phyloP scores from a whole-genome alignment of 805 yeast species.

The Ascoidea asiatica region DNA sequence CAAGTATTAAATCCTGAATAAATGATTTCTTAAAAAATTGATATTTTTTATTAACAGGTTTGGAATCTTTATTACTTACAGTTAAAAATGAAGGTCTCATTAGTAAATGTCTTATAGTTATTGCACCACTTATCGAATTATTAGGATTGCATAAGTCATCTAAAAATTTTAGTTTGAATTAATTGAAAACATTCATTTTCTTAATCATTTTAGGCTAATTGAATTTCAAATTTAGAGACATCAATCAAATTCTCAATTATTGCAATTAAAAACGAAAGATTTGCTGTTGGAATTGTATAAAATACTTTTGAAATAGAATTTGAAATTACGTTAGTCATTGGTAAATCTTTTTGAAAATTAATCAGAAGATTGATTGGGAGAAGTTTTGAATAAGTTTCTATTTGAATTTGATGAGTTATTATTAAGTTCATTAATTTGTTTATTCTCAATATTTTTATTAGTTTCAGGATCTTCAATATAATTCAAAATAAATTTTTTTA shows the following conservation, averaged over 20 bases:
- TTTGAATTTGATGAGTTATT: neutral
- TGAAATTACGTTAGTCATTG: too few species aligned
- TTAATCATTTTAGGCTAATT: neutral
- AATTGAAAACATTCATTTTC: slow-evolving; percentile 3
- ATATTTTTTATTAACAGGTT: slow-evolving; percentile 3
- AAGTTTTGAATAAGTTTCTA: neutral
- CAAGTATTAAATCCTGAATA: slow-evolving; percentile 4
- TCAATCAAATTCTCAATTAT: slow-evolving; percentile 11
- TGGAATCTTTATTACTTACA: neutral
- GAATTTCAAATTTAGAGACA: slow-evolving; percentile 5
- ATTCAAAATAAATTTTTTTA: neutral
- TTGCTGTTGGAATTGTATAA: slow-evolving; percentile 18
- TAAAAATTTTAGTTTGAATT: slow-evolving; percentile 4
- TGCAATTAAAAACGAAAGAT: slow-evolving; percentile 14
- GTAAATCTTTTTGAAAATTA: too few species aligned
- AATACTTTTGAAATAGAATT: slow-evolving; percentile 9
- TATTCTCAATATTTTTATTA: neutral
- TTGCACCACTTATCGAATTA: neutral
- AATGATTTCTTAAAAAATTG: slow-evolving; percentile 7
- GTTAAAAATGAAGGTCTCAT: slow-evolving; percentile 12
- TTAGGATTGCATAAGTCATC: slow-evolving; percentile 4
- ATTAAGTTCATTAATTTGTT: neutral
- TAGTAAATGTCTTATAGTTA: slow-evolving; percentile 16
- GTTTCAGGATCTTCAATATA: too few species aligned
- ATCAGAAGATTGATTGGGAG: neutral